phyloP scores from a whole-genome alignment of 2,329 filamentous ascomycete species.

The Diaporthe capsici region DNA sequence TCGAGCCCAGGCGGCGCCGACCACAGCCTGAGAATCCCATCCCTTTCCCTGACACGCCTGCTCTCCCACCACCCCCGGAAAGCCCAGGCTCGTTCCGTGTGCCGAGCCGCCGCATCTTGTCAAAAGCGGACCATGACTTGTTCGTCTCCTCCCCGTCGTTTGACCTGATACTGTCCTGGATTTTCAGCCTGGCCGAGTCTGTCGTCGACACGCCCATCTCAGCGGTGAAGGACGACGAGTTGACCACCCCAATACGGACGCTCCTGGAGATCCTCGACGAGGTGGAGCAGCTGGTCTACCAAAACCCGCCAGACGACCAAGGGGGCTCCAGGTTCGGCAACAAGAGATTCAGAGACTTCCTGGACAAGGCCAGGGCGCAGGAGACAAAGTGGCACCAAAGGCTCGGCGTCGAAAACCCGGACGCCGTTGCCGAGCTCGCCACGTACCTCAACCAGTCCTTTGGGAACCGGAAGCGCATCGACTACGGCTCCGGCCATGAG shows the following conservation, averaged over 20 bases:
- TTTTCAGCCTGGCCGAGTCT: conserved; percentile 88
- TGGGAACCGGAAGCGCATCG: conserved; percentile 88
- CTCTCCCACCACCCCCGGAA: conserved; percentile 75
- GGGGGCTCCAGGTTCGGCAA: conserved; percentile 95
- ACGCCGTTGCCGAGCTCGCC: conserved; percentile 78
- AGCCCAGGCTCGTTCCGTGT: conserved; percentile 73
- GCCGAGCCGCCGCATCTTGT: conserved; percentile 86
- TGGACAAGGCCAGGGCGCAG: conserved; percentile 76
- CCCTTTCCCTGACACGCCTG: conserved; percentile 82
- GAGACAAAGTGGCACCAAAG: conserved; percentile 73
- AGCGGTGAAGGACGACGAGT: conserved; percentile 66
- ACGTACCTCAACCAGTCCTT: conserved; percentile 88
- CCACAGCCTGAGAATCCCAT: conserved; percentile 65
- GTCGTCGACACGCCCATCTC: conserved; percentile 80
- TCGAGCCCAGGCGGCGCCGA: conserved; percentile 74
- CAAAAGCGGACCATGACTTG: conserved; percentile 81
- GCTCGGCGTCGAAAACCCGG: conserved; percentile 66
- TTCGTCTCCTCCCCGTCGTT: conserved; percentile 86
- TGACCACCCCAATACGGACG: conserved; percentile 72
- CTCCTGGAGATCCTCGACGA: conserved; percentile 80
- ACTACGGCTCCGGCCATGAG: conserved; percentile 98
- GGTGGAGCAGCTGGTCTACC: conserved; percentile 75
- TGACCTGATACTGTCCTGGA: conserved; percentile 82
- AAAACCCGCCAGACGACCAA: conserved; percentile 86
- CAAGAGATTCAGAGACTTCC: conserved; percentile 86